Conservation (phyloP, 352 stramenopile genomes). For the Globisporangium megalacanthum region DNA sequence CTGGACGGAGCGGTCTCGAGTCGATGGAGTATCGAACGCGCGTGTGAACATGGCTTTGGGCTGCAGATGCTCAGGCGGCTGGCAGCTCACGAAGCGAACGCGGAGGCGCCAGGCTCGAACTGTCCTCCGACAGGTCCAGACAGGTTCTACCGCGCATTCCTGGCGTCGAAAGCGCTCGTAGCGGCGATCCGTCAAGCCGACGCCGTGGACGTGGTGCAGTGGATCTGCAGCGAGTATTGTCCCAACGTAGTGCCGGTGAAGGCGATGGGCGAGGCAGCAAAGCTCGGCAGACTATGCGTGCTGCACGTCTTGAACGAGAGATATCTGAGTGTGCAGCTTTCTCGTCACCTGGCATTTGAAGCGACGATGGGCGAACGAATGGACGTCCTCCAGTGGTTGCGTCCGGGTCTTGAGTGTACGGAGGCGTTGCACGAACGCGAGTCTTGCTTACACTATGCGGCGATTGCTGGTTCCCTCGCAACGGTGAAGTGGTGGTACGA, state of each 20-base stretch:
- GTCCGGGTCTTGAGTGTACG: no score
- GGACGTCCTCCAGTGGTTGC: not conserved
- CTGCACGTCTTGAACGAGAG: not conserved
- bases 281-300: not conserved
- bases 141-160: constrained; percentile 1
- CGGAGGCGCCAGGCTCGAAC: no score
- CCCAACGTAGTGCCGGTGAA: not conserved
- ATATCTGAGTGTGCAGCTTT: not conserved
- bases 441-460: no score
- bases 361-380: no score
- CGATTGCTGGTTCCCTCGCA: not conserved
- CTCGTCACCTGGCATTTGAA: not conserved
- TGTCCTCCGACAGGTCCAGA: not conserved
- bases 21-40: not conserved
- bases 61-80: not conserved
- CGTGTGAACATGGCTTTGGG: not conserved
- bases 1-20: not conserved
- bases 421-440: no score
- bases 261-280: not conserved
- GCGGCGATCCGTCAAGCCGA: not conserved
- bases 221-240: constrained; percentile 4
- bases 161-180: not conserved
- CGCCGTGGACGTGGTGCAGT: not conserved
- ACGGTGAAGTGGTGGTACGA: not conserved
- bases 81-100: not conserved